Evolutionary conservation across 495 filamentous ascomycete species (phyloP).

Genomic region (Aspergillus ostianus): DNA sequence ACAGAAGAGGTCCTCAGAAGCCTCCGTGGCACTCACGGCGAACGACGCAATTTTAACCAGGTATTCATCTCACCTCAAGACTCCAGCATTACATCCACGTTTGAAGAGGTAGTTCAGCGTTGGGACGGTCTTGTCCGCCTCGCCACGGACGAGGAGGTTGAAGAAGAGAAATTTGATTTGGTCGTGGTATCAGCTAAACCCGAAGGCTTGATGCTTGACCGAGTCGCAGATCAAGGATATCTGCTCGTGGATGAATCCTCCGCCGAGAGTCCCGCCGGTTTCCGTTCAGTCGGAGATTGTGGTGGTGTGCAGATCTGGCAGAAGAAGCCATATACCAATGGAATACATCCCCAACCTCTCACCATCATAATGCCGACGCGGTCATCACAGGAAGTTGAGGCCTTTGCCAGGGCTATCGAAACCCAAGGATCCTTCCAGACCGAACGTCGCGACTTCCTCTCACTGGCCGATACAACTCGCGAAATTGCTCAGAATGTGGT

Average conservation of each 20-base stretch:
- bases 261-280: not conserved
- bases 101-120: not conserved
- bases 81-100: not conserved
- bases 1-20: not conserved
- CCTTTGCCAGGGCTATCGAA: not conserved
- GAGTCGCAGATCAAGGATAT: not conserved
- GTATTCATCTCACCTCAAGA: not conserved
- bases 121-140: not conserved
- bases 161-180: not conserved
- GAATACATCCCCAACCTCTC: not conserved
- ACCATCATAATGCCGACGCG: not conserved
- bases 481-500: not conserved
- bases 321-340: not conserved
- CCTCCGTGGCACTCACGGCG: not conserved
- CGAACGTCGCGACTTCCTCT: not conserved
- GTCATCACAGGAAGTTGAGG: not conserved
- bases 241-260: not conserved
- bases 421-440: not conserved
- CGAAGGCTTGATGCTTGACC: not conserved
- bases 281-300: not conserved
- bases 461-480: not conserved
- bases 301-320: not conserved
- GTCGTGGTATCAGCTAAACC: not conserved
- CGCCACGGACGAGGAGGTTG: not conserved
- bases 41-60: not conserved